Evolutionary conservation across 2,329 filamentous ascomycete genomes (phyloP).

Genomic region (Dactylellina drechsleri): DNA sequence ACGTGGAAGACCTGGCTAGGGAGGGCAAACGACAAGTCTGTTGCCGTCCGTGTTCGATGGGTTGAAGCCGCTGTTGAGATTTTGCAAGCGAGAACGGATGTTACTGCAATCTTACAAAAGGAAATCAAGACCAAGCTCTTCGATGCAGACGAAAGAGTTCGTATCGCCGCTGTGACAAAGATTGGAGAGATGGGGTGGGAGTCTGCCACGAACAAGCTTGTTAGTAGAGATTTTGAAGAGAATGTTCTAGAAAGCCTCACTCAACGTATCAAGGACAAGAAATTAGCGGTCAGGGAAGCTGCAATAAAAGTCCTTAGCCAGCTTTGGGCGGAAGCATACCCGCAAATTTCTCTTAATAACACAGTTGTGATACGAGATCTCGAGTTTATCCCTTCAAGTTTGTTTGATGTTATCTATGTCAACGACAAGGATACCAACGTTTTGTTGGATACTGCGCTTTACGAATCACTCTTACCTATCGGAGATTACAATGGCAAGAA

Average conservation of each 20-base stretch:
- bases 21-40: constrained; percentile 85
- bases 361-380: constrained; percentile 79
- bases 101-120: constrained; percentile 69
- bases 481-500: constrained; percentile 73
- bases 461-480: constrained; percentile 89
- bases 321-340: constrained; percentile 92
- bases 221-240: constrained; percentile 61
- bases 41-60: constrained; percentile 85
- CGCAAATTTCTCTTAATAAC: constrained; percentile 84
- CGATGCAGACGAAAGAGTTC: constrained; percentile 90
- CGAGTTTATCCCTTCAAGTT: constrained; percentile 81
- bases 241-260: constrained; percentile 79
- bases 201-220: constrained; percentile 83
- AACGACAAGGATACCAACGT: constrained; percentile 89
- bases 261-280: constrained; percentile 88
- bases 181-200: constrained; percentile 82
- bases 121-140: constrained; percentile 77
- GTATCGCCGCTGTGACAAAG: constrained; percentile 85
- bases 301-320: constrained; percentile 85
- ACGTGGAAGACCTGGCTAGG: constrained; percentile 66
- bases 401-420: constrained; percentile 88
- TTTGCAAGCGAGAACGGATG: constrained; percentile 85
- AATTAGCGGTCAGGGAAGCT: constrained; percentile 80
- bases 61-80: constrained; percentile 85
- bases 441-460: constrained; percentile 83